A percentile compares a stretch with the other conserved stretches of the same genome.
These are phyloP conservation scores for Penicillium capsulatum DNA, from an alignment of 2,329 filamentous ascomycete species.

Conservation along the genomic window DNA sequence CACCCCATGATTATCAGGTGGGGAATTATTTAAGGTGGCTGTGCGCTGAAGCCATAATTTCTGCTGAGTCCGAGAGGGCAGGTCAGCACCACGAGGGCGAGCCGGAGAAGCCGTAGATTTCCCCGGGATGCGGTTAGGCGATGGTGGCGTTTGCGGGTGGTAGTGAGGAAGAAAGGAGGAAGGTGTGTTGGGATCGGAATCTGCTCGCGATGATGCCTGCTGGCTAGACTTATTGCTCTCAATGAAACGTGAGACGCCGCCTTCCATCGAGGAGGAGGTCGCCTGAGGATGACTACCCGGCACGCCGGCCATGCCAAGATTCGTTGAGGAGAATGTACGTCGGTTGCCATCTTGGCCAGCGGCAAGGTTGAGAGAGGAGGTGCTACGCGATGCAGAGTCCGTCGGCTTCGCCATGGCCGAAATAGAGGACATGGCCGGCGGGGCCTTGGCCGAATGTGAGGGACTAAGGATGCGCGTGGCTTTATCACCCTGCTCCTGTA, in stretches of 20 bases:
- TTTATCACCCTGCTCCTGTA: slow-evolving; percentile 35
- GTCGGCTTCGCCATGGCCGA: slow-evolving; percentile 43
- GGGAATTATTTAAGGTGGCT: slow-evolving; percentile 43
- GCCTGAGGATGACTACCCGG: slow-evolving; percentile 33
- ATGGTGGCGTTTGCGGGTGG: slow-evolving; percentile 45
- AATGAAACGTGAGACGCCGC: slow-evolving; percentile 46
- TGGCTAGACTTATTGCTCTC: slow-evolving; percentile 30
- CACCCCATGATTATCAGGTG: slow-evolving; percentile 38
- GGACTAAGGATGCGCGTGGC: slow-evolving; percentile 37
- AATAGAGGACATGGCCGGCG: slow-evolving; percentile 48
- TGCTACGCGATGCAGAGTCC: slow-evolving; percentile 34
- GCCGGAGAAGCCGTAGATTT: slow-evolving; percentile 34
- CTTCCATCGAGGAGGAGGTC: slow-evolving; percentile 47
- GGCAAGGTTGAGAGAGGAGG: slow-evolving; percentile 37
- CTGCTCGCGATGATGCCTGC: slow-evolving; percentile 35
- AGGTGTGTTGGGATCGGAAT: slow-evolving; percentile 44
- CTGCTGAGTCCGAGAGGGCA: slow-evolving; percentile 46
- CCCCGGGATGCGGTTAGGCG: slow-evolving; percentile 30
- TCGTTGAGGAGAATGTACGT: slow-evolving; percentile 31
- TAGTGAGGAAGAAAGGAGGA: slow-evolving; percentile 48
- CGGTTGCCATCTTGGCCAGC: slow-evolving; percentile 30
- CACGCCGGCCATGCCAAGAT: slow-evolving; percentile 24
- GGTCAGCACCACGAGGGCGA: slow-evolving; percentile 35
- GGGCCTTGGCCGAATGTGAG: slow-evolving; percentile 42
- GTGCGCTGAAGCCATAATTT: slow-evolving; percentile 48